Conservation (phyloP, 768 basidiomycete species). For the Suillus hirtellus region DNA sequence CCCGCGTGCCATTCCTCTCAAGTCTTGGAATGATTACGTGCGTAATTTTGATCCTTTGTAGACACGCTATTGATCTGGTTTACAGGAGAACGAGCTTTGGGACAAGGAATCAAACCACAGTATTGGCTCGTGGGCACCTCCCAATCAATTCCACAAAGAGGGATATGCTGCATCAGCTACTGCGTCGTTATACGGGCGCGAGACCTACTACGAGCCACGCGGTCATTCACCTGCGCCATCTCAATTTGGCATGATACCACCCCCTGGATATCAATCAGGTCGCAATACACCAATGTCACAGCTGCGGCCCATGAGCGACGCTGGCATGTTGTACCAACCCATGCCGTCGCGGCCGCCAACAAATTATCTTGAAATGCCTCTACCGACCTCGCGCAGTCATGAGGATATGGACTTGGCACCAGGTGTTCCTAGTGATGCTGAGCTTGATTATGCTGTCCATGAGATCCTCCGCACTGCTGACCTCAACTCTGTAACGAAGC, state of each 20-base stretch:
- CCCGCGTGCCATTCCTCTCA: slow-evolving; percentile 87
- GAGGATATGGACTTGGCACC: slow-evolving; percentile 48
- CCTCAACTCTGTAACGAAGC: slow-evolving; percentile 89
- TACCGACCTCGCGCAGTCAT: slow-evolving; percentile 54
- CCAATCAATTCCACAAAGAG: slow-evolving; percentile 65
- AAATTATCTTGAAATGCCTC: slow-evolving; percentile 74
- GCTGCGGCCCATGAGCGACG: slow-evolving; percentile 34
- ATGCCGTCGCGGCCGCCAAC: slow-evolving; percentile 70
- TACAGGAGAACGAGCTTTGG: slow-evolving; percentile 92
- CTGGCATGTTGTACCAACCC: slow-evolving; percentile 53
- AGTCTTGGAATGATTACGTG: slow-evolving; percentile 96
- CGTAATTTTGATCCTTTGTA: slow-evolving; percentile 26
- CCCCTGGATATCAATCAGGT: slow-evolving; percentile 76
- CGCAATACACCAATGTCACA: slow-evolving; percentile 59
- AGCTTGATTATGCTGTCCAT: slow-evolving; percentile 75
- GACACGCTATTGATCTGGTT: slow-evolving; percentile 8
- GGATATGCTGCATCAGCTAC: slow-evolving; percentile 78
- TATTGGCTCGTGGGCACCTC: slow-evolving; percentile 90
- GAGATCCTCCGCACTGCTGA: slow-evolving; percentile 76
- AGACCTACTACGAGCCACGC: slow-evolving; percentile 81
- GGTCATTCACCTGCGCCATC: slow-evolving; percentile 76
- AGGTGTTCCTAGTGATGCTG: slow-evolving; percentile 60
- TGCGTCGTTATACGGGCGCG: slow-evolving; percentile 82
- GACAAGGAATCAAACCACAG: slow-evolving; percentile 97
- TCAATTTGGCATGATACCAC: slow-evolving; percentile 55